phyloP scores from a whole-genome alignment of 1,139 yeast genomes.

The Lodderomyces pseudojiufengensis region DNA sequence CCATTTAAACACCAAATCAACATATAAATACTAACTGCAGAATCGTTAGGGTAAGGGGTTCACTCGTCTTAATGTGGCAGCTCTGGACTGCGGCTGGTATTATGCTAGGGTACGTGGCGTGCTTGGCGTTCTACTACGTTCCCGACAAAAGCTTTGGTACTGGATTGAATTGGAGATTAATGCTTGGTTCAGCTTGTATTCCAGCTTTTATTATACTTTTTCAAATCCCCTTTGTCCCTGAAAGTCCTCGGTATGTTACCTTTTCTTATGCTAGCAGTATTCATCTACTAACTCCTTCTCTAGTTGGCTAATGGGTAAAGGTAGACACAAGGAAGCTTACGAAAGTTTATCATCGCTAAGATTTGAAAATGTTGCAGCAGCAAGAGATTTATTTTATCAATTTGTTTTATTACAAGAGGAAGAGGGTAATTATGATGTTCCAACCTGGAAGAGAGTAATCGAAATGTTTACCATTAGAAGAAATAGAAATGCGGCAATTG shows the following conservation, averaged over 20 bases:
- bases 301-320: constrained; percentile 71
- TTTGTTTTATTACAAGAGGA: constrained; percentile 64
- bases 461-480: constrained; percentile 68
- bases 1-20: too few species aligned
- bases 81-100: constrained; percentile 86
- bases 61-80: constrained; percentile 83
- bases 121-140: constrained; percentile 51
- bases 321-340: constrained; percentile 54
- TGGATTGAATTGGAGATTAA: constrained; percentile 70
- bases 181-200: constrained; percentile 74
- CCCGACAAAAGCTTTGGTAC: constrained; percentile 37
- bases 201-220: constrained; percentile 67
- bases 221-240: constrained; percentile 72
- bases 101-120: constrained; percentile 72
- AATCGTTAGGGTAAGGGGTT: too few species aligned
- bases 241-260: constrained; percentile 48
- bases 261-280: too few species aligned
- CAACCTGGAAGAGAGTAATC: constrained; percentile 48
- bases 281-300: constrained; percentile 11
- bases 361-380: constrained; percentile 56
- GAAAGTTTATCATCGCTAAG: constrained; percentile 50
- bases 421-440: too few species aligned
- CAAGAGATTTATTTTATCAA: constrained; percentile 74
- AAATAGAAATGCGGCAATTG: constrained; percentile 78
- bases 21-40: too few species aligned